Base-by-base conservation (phyloP, 805 yeast species). In the Jamesozyma hellenica region DNA sequence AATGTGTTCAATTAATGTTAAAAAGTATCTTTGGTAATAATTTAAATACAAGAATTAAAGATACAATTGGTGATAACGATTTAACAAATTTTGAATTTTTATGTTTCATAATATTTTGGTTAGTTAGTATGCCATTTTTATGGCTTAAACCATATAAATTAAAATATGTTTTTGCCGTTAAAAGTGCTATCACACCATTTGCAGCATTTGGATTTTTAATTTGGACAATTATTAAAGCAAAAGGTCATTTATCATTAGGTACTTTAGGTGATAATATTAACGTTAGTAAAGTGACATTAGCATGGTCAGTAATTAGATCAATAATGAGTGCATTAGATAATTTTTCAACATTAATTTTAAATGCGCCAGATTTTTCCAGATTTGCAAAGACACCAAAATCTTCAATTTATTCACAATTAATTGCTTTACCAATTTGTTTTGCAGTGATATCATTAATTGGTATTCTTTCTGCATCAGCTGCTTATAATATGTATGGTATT, bases 351-450 rank as follows among this genome's bases (percentile, higher is more conserved):
- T 70, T 86, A 52, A 82, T 87, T 53, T 73, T 82, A 39, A 86
- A 86, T 63, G 83, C 92, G 13, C 94, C 95, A 1, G 96, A 86
- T 66, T 86, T 86, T 61, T 72, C 94, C 19, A 75, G 96, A 60
- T 80, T 85, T 63, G 82, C 94, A 9, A 72, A 68, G 46, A 77
- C 75, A 17, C 67, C 71, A 38, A 58, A 51, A 32, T 64, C 74
- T 16, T 69, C 79, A 3, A 52, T 66, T n/a, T 66, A 70, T 59
- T 71, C 85, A 2, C 86, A 79, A 58, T 53, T 69, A 33, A 52
- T 81, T 30, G 68, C 90, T 2, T 75, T 87, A 45, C 95, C 95
- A 28, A 43, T 82, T 16, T 74, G 84, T 50, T 86, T 84, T 62
- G 80, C 87, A 4, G 52, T 85, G 42, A 86, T 94, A 27, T 79